These are phyloP conservation scores for Corynascus novoguineensis DNA, from an alignment of 495 filamentous ascomycete genomes.

Conservation along the genomic window DNA sequence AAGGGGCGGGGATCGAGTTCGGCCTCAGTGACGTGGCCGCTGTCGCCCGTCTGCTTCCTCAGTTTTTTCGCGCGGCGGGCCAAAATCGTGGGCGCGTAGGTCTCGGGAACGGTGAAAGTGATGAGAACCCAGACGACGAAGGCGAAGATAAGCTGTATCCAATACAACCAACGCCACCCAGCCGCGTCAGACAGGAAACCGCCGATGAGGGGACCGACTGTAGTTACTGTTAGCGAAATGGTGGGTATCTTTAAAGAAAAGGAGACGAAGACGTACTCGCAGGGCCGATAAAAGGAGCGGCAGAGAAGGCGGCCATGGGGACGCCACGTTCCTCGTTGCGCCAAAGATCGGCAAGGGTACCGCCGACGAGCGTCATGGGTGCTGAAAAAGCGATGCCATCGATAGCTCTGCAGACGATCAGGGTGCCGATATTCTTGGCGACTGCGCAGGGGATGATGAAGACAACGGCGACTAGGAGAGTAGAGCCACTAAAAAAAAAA, in stretches of 20 bases:
- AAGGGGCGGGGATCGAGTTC: slow-evolving; percentile 66
- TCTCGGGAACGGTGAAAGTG: slow-evolving; percentile 76
- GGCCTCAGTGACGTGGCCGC: slow-evolving; percentile 61
- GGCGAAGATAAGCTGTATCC: slow-evolving; percentile 69
- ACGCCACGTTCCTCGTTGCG: slow-evolving; percentile 74
- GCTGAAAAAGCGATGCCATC: slow-evolving; percentile 79
- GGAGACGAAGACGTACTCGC: slow-evolving; percentile 42
- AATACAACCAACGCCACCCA: slow-evolving; percentile 84
- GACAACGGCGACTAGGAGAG: slow-evolving; percentile 60
- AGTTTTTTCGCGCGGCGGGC: slow-evolving; percentile 59
- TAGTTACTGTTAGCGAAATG: not conserved
- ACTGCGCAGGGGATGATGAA: slow-evolving; percentile 77
- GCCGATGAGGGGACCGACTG: slow-evolving; percentile 63
- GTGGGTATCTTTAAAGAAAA: too few species aligned
- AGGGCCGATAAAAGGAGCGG: slow-evolving; percentile 73
- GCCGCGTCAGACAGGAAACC: slow-evolving; percentile 63
- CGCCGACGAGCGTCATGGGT: slow-evolving; percentile 78
- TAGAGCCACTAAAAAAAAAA: slow-evolving; percentile 34
- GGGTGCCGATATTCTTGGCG: slow-evolving; percentile 64
- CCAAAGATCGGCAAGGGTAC: slow-evolving; percentile 77
- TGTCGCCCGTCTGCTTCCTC: slow-evolving; percentile 58
- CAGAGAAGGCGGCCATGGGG: slow-evolving; percentile 80
- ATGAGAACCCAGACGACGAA: slow-evolving; percentile 62
- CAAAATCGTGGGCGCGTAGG: slow-evolving; percentile 69
- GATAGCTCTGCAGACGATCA: slow-evolving; percentile 66